Evolutionary conservation across 441 rosid species (phyloP).

Genomic region (Eruca vesicaria): DNA sequence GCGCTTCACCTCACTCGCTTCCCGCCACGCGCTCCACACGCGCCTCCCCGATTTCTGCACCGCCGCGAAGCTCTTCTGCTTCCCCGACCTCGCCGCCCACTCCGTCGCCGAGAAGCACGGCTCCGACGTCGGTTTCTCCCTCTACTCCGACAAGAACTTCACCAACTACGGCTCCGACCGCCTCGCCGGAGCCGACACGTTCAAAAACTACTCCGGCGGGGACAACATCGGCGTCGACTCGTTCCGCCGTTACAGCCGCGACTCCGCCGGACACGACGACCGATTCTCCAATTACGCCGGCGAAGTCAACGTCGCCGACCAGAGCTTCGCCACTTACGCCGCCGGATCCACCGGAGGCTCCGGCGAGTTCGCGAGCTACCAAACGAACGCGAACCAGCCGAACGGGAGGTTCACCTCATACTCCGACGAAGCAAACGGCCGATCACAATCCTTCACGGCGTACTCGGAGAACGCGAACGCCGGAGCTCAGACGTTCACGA

Average conservation of each 20-base stretch:
- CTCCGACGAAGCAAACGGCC: slow-evolving; percentile 53
- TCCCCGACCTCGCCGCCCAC: slow-evolving; percentile 33
- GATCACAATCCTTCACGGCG: slow-evolving; percentile 48
- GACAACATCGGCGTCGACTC: slow-evolving; percentile 50
- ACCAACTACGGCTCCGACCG: slow-evolving; percentile 61
- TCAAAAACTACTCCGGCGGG: slow-evolving; percentile 60
- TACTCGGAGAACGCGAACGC: slow-evolving; percentile 60
- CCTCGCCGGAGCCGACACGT: slow-evolving; percentile 49
- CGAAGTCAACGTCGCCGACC: slow-evolving; percentile 61
- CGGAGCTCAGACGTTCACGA: slow-evolving; percentile 58
- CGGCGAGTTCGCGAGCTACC: slow-evolving; percentile 63
- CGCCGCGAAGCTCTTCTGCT: slow-evolving; percentile 51
- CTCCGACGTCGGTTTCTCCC: slow-evolving; percentile 49
- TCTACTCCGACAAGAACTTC: slow-evolving; percentile 57
- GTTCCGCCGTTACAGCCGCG: slow-evolving; percentile 74
- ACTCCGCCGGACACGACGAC: slow-evolving; percentile 51
- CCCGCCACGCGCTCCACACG: slow-evolving; percentile 38
- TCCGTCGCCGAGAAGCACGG: background rate
- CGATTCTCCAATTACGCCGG: slow-evolving; percentile 52
- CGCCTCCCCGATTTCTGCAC: slow-evolving; percentile 45
- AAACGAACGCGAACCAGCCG: slow-evolving; percentile 55
- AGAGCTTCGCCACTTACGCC: slow-evolving; percentile 75
- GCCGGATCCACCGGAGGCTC: slow-evolving; percentile 61
- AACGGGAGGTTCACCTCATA: slow-evolving; percentile 61
- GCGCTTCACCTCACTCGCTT: slow-evolving; percentile 44